Conservation (phyloP, 495 filamentous ascomycete genomes). For the Aspergillus conjunctus region DNA sequence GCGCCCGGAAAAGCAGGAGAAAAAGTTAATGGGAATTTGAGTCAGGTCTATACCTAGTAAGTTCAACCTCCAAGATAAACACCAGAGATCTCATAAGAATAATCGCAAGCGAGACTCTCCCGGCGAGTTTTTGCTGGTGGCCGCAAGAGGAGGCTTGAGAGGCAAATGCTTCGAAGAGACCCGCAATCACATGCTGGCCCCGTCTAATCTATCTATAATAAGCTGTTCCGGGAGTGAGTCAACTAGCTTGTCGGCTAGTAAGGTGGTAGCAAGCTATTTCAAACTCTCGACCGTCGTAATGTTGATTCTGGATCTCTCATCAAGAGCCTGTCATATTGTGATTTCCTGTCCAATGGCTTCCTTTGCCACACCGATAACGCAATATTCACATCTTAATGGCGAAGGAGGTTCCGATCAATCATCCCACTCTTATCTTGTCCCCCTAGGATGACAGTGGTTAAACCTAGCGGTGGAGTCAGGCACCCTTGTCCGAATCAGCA, state of each 20-base stretch:
- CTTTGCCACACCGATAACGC: slow-evolving; percentile 22
- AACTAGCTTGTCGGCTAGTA: slow-evolving; percentile 7
- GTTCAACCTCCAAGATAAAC: neutral
- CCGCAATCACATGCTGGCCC: slow-evolving; percentile 44
- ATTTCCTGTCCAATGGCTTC: slow-evolving; percentile 8
- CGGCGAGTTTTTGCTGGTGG: neutral
- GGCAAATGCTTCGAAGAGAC: slow-evolving; percentile 27
- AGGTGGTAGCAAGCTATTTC: slow-evolving; percentile 8
- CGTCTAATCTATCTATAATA: too few species aligned
- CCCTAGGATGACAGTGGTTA: slow-evolving; percentile 5
- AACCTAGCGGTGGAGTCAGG: slow-evolving; percentile 1
- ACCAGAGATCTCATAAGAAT: neutral
- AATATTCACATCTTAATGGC: slow-evolving; percentile 9
- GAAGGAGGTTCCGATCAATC: slow-evolving; percentile 7
- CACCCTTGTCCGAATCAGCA: neutral
- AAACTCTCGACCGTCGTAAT: slow-evolving; percentile 3
- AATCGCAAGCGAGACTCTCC: neutral
- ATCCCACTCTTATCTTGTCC: slow-evolving; percentile 12
- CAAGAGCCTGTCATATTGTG: slow-evolving; percentile 12
- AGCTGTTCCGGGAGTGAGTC: neutral
- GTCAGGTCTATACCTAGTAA: neutral
- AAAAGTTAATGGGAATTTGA: neutral
- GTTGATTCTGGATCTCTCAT: neutral
- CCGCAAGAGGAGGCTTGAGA: slow-evolving; percentile 21
- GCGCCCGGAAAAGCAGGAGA: neutral